Percentiles rank a stretch among this genome's conserved stretches.
Evolutionary conservation across 1,139 yeast species (phyloP).

Genomic region (Scheffersomyces illinoinensis): DNA sequence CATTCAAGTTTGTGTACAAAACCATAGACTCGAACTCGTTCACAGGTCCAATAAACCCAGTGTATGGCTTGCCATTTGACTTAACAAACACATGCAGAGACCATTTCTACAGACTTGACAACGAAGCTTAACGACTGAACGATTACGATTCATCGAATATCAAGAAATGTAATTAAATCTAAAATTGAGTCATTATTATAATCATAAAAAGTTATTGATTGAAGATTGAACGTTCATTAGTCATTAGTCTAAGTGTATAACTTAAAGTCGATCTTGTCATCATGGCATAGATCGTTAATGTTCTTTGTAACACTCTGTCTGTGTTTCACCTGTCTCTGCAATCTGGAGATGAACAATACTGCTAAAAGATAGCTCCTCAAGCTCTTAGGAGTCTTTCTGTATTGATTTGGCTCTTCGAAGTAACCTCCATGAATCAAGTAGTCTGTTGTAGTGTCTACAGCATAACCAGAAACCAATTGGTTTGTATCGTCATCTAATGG

Average conservation of each 20-base stretch:
- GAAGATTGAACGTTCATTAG: background rate
- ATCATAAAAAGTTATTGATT: background rate
- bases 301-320: background rate
- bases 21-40: constrained; percentile 12
- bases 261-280: background rate
- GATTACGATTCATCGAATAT: background rate
- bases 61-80: constrained; percentile 59
- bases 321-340: constrained; percentile 1
- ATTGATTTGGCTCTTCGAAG: background rate
- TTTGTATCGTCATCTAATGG: background rate
- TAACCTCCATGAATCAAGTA: constrained; percentile 6
- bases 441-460: constrained; percentile 7
- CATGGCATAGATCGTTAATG: background rate
- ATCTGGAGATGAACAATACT: constrained; percentile 2
- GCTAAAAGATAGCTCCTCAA: background rate
- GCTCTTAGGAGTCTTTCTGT: background rate
- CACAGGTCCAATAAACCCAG: constrained; percentile 53
- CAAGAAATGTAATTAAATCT: background rate
- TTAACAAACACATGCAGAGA: constrained; percentile 22
- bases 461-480: background rate
- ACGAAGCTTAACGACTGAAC: background rate
- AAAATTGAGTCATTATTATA: background rate
- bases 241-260: background rate
- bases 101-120: constrained; percentile 4
- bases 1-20: constrained; percentile 26